Conservation (phyloP, 345 rosid genomes). For the Erucastrum elatum region DNA sequence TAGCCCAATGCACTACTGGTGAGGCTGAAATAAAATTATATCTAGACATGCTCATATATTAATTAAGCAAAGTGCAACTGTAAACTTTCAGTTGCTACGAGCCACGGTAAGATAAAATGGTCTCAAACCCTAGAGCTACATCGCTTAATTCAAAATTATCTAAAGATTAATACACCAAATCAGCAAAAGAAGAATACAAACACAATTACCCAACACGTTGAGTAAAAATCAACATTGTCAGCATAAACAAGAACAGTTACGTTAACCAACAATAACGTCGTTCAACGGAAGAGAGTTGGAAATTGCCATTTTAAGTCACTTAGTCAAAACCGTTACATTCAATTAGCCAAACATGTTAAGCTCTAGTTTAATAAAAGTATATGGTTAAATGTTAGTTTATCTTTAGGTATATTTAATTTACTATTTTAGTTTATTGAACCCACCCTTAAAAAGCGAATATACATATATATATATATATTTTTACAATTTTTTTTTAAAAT, state of each 20-base stretch:
- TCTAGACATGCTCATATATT: not conserved
- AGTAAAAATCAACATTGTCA: not conserved
- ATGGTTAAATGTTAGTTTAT: not conserved
- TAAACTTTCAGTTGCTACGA: not conserved
- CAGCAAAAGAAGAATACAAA: not conserved
- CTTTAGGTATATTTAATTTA: too few species aligned
- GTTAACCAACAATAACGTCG: not conserved
- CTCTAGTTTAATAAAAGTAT: not conserved
- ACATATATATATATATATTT: too few species aligned
- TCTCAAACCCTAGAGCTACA: not conserved
- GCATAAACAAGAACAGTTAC: not conserved
- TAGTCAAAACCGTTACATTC: too few species aligned
- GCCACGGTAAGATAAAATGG: not conserved
- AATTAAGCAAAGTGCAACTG: not conserved
- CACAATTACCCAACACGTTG: too few species aligned
- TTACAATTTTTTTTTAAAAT: too few species aligned
- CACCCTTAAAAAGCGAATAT: too few species aligned
- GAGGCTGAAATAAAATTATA: too few species aligned
- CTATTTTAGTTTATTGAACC: too few species aligned
- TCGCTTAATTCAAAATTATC: not conserved
- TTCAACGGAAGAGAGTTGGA: not conserved
- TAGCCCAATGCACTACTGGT: too few species aligned
- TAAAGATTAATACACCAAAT: not conserved
- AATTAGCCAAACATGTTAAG: not conserved
- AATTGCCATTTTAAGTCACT: not conserved